Percentiles rank a stretch among this genome's conserved stretches.
Evolutionary conservation across 1,284 basidiomycete genomes (phyloP).

Genomic region (Grifola frondosa): DNA sequence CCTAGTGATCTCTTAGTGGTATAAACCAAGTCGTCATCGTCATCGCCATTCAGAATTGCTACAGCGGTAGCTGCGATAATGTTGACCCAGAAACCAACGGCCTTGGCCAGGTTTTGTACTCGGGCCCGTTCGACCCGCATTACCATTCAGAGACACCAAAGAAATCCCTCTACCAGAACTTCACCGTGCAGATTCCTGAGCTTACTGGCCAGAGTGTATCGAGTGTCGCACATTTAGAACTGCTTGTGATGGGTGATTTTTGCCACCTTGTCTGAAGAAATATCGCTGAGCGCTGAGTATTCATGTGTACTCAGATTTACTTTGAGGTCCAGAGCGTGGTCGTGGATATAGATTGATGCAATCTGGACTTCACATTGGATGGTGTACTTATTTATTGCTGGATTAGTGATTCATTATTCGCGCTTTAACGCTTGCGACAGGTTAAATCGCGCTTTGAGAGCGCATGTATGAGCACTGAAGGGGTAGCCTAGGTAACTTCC

Average conservation of each 20-base stretch:
- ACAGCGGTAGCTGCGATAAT: constrained; percentile 7
- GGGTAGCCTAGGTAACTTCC: too few species aligned
- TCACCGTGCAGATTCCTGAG: constrained; percentile 14
- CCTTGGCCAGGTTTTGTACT: constrained; percentile 18
- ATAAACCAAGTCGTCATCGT: constrained; percentile 14
- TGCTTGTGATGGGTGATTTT: constrained; percentile 16
- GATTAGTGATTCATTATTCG: too few species aligned
- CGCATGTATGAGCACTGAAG: too few species aligned
- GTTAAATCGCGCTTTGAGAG: too few species aligned
- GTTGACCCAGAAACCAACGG: constrained; percentile 14
- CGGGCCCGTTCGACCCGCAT: constrained; percentile 18
- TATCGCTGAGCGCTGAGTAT: too few species aligned
- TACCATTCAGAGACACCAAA: constrained; percentile 13
- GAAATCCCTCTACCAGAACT: constrained; percentile 20
- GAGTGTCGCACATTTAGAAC: constrained; percentile 20
- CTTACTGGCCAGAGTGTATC: constrained; percentile 13
- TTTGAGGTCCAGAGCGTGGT: too few species aligned
- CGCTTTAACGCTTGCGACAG: too few species aligned
- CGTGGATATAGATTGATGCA: too few species aligned
- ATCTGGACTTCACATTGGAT: too few species aligned
- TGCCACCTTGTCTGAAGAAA: too few species aligned
- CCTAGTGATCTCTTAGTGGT: constrained; percentile 7
- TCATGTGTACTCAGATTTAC: too few species aligned
- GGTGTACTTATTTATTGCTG: too few species aligned
- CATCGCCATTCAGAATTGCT: constrained; percentile 17